Evolutionary conservation across 305 asterid species (phyloP), one percentile per base, ranked within the genome.

Genomic region (Euphrasia arctica): DNA sequence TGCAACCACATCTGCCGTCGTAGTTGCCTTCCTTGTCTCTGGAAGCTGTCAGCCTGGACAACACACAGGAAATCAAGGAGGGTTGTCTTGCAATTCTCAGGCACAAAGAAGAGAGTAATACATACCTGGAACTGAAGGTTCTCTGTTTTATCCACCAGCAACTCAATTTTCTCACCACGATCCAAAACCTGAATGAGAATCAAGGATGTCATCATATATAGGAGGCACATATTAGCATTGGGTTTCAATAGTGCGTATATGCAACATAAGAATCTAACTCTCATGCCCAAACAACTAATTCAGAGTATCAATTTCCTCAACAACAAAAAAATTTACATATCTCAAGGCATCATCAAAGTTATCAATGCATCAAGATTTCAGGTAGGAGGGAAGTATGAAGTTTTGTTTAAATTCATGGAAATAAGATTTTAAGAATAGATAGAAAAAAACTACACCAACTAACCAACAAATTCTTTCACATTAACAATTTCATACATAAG

Each of bases 1-100:
- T 93, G 96, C 76, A 90, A 64, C 99, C 97, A 93, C 99, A 93
- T 90, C 69, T 90, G 92, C 67, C 97, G 81, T 12, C 99, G 85
- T 5, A 93, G 82, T 72, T 86, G 94, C 81, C 99, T 79, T 15
- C 99, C 99, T 69, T 93, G 99, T 78, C 99, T 82, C 74, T 93
- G 99, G 77, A 93, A 93, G 78, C 95, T 90, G 75, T 93, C 99
- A 41, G 99, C 99, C 99, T 93, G 82, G 64, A 75, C 65, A 48
- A 31, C 74, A 54, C 63, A 22, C 31, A 54, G 9, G 60, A 62
- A 41, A 60, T 27, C 50, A 5, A 14, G 6, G 9, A 14, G 2
- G 60, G 11, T 43, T 45, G 42, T 50, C 22, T 6, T 9, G 10
- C 55, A 34, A 43, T 13, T 65, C 29, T 67, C 49, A 47, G 47